Base-by-base conservation (phyloP, 345 rosid species). In the Cardamine occulta region DNA sequence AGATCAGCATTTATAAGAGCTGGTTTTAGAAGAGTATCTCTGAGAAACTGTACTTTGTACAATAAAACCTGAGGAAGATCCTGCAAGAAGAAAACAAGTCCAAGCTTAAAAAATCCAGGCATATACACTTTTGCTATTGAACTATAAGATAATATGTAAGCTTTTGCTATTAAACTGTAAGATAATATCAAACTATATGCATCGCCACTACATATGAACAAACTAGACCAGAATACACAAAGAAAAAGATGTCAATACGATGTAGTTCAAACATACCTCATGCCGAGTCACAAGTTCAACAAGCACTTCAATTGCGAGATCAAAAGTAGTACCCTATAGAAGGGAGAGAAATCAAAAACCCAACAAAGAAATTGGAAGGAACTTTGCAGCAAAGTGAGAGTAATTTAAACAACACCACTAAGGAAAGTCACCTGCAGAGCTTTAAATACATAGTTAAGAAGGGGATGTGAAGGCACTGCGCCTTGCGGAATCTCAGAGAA, bases 301-400 rank as follows among this genome's bases (percentile, higher is more conserved):
- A 54, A 93, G 90, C 82, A 93, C 96, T 85, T 93, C 98, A 83
- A 88, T 80, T 32, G 97, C 91, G 68, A 88, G 80, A 63, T 93
- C 98, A 89, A 93, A 87, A 23, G 90, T 87, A 62, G 86, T 62
- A 74, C 93, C 88, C 98, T 93, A 53, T 19, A 68, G 69, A 80
- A 67, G 74, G 26, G 59, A 65, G 19, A 70, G 39, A 63, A 67
- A 68, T 61, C 34, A 57, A 42, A 42, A 53, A 48, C 70, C 23
- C 45, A 60, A 65, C 77, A 47, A 60, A 51, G 21, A 56, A 42
- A 45, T 23, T 6, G n/a, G 53, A 26, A 68, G 56, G 23, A 8
- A 32, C 34, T 6, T 37, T 28, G 18, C 42, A 61, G 74, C 61
- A 32, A 51, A 39, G 23, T 42, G 59, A 42, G 37, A 68, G 52